phyloP scores from a whole-genome alignment of 805 yeast species.

The Yarrowia divulgata region DNA sequence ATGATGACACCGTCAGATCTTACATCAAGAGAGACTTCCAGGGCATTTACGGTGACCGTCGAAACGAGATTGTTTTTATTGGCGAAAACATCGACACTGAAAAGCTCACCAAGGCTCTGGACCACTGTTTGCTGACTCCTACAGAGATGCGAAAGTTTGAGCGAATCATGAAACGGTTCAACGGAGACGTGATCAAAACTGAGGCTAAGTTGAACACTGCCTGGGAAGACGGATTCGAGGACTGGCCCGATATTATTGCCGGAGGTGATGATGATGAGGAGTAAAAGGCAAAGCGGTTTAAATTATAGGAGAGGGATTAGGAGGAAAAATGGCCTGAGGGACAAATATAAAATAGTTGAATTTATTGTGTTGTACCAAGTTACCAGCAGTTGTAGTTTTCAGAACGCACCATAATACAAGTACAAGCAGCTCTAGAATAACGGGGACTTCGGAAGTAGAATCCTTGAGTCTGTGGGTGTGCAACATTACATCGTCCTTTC shows the following conservation, averaged over 20 bases:
- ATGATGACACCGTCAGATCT: slow-evolving; percentile 48
- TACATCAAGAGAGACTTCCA: slow-evolving; percentile 52
- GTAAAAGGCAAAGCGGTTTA: neutral
- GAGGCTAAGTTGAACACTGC: slow-evolving; percentile 48
- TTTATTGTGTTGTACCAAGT: neutral
- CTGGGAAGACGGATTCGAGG: slow-evolving; percentile 57
- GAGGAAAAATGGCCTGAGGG: slow-evolving; percentile 7
- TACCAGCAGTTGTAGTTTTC: neutral
- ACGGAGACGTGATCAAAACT: slow-evolving; percentile 48
- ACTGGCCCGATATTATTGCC: slow-evolving; percentile 49
- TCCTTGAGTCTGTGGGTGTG: no score
- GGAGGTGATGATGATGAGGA: slow-evolving; percentile 27
- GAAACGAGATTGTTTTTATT: slow-evolving; percentile 58
- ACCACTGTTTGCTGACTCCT: slow-evolving; percentile 54
- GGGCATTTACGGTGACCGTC: slow-evolving; percentile 55
- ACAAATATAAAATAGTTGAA: neutral
- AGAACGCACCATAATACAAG: no score
- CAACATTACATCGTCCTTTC: no score
- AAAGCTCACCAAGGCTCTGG: slow-evolving; percentile 49
- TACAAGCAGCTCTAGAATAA: no score
- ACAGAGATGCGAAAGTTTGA: slow-evolving; percentile 51
- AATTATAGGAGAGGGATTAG: slow-evolving; percentile 23
- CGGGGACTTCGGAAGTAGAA: no score
- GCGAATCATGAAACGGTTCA: slow-evolving; percentile 46
- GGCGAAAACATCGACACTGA: slow-evolving; percentile 52